Conservation (phyloP, 139 green algal genomes). For the Coccomyxa sp. region DNA sequence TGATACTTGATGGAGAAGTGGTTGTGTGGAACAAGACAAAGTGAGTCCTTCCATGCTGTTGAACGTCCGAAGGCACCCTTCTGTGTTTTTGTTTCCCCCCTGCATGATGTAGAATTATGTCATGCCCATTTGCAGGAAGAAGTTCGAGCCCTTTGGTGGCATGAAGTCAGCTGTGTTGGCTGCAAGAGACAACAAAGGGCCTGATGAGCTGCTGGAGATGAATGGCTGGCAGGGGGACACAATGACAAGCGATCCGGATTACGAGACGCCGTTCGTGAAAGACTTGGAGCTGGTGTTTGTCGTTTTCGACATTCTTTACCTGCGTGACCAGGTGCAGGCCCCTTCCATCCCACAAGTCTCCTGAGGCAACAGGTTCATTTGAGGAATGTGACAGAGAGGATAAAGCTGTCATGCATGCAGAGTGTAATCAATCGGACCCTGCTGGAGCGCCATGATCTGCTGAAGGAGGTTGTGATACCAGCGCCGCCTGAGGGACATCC, state of each 20-base stretch:
- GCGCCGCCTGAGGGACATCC: conserved; percentile 17
- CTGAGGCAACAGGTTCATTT: too few relatives aligned
- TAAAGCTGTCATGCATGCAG: conserved; percentile 4
- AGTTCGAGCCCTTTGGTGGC: conserved; percentile 62
- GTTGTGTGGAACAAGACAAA: conserved; percentile 55
- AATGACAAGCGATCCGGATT: conserved; percentile 17
- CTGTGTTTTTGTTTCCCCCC: not conserved
- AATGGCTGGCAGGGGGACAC: not conserved
- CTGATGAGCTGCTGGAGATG: conserved; percentile 1
- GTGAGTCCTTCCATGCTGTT: conserved; percentile 13
- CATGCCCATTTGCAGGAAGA: conserved; percentile 14
- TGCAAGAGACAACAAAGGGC: conserved; percentile 11
- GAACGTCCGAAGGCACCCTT: not conserved
- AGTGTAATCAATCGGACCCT: conserved; percentile 35
- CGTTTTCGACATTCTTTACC: conserved; percentile 83
- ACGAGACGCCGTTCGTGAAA: conserved; percentile 7
- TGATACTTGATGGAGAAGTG: conserved; percentile 63
- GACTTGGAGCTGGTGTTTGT: conserved; percentile 70
- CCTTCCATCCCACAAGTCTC: not conserved
- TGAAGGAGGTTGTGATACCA: conserved; percentile 30
- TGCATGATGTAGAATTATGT: not conserved
- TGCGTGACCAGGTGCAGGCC: conserved; percentile 13
- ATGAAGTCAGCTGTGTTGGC: conserved; percentile 37
- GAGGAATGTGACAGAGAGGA: not conserved
- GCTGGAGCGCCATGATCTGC: conserved; percentile 49